A percentile compares a stretch with the other conserved stretches of the same genome.
Evolutionary conservation across 1,284 basidiomycete genomes (phyloP).

Genomic region (Pseudozyma thailandica): DNA sequence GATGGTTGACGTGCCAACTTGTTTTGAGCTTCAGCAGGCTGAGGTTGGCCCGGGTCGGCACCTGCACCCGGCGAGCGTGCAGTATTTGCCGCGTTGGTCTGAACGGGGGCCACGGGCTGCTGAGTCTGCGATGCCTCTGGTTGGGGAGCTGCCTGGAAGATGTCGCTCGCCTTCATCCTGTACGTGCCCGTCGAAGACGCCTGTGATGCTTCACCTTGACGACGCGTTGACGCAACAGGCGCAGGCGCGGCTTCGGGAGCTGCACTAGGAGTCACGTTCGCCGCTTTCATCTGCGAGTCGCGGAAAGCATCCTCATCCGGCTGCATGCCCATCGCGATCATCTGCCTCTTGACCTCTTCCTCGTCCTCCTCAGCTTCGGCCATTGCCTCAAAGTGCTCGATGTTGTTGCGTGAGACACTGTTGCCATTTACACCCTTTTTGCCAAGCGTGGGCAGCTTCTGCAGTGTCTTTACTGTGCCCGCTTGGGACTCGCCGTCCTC

Average conservation of each 20-base stretch:
- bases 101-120: neutral
- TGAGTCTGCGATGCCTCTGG: neutral
- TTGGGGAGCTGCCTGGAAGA: conserved; percentile 24
- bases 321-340: conserved; percentile 51
- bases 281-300: neutral
- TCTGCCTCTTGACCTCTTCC: conserved; percentile 51
- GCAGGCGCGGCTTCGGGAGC: conserved; percentile 1
- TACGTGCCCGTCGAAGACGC: conserved; percentile 23
- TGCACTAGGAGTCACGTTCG: neutral
- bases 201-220: conserved; percentile 19
- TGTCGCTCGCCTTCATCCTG: conserved; percentile 48
- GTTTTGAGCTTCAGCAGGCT: conserved; percentile 2
- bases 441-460: conserved; percentile 39
- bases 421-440: conserved; percentile 42
- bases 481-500: conserved; percentile 58
- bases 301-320: conserved; percentile 47
- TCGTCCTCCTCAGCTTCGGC: conserved; percentile 52
- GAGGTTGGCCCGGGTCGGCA: neutral
- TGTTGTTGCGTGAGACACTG: conserved; percentile 52
- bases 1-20: conserved; percentile 9
- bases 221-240: conserved; percentile 8
- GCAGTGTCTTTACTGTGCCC: conserved; percentile 53
- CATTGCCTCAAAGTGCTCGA: conserved; percentile 57
- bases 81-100: neutral
- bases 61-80: too few species aligned